phyloP scores from a whole-genome alignment of 176 grass and related monocot species.

The Cymbopogon citratus region DNA sequence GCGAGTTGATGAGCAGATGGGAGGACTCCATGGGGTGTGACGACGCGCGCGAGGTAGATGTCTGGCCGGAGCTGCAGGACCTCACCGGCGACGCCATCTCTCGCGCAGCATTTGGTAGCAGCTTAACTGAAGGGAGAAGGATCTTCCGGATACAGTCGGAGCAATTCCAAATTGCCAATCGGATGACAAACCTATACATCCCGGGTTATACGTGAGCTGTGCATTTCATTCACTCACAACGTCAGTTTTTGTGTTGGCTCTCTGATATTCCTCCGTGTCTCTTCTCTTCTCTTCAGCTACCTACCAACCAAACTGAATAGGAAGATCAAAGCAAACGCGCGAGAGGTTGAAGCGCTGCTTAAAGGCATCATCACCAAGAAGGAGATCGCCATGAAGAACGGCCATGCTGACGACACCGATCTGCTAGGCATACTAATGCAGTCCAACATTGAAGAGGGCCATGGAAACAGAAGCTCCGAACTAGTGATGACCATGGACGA shows the following conservation, averaged over 20 bases:
- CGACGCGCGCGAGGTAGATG: slow-evolving; percentile 8
- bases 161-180: not conserved
- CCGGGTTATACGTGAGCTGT: slow-evolving; percentile 27
- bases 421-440: slow-evolving; percentile 51
- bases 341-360: slow-evolving; percentile 30
- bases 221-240: not conserved
- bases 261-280: not conserved
- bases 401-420: not conserved
- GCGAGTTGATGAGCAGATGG: slow-evolving; percentile 38
- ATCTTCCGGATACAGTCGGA: slow-evolving; percentile 57
- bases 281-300: slow-evolving; percentile 25
- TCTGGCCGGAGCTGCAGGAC: slow-evolving; percentile 30
- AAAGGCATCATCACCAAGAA: slow-evolving; percentile 36
- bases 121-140: slow-evolving; percentile 40
- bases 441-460: slow-evolving; percentile 26
- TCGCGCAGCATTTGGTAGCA: slow-evolving; percentile 62
- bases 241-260: not conserved
- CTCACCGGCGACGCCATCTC: slow-evolving; percentile 40
- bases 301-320: slow-evolving; percentile 44
- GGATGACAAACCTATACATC: slow-evolving; percentile 10
- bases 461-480: slow-evolving; percentile 29
- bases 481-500: not conserved
- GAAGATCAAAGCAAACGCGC: slow-evolving; percentile 32
- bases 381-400: slow-evolving; percentile 27
- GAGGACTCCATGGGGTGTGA: not conserved